Evolutionary conservation across 495 filamentous ascomycete species (phyloP).

Genomic region (Pyrenopolyporus hunteri): DNA sequence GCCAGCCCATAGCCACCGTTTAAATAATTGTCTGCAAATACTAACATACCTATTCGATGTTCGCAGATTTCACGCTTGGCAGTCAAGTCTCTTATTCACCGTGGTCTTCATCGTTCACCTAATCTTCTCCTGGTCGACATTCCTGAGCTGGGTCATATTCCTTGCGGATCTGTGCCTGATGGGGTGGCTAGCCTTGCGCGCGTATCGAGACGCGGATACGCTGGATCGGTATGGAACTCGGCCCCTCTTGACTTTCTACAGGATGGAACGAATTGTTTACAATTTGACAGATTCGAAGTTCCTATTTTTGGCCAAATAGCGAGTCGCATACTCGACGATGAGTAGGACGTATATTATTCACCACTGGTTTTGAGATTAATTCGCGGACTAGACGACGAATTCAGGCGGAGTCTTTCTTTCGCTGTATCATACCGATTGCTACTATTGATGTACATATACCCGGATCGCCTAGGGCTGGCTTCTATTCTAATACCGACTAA

Average conservation of each 20-base stretch:
- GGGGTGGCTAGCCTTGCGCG: conserved; percentile 74
- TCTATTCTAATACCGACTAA: conserved; percentile 21
- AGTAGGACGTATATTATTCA: conserved; percentile 54
- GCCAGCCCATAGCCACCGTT: background rate
- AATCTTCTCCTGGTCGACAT: conserved; percentile 79
- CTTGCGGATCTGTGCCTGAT: conserved; percentile 77
- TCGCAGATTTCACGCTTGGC: conserved; percentile 92
- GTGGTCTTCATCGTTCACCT: conserved; percentile 85
- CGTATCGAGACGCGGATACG: conserved; percentile 89
- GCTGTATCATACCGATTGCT: conserved; percentile 20
- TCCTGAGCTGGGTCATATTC: conserved; percentile 84
- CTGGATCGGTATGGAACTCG: conserved; percentile 69
- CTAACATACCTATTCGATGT: conserved; percentile 23
- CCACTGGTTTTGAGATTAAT: background rate
- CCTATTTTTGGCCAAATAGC: conserved; percentile 85
- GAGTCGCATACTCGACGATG: conserved; percentile 90
- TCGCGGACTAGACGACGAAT: background rate
- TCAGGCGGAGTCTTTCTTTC: background rate
- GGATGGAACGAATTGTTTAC: conserved; percentile 9
- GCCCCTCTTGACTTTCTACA: background rate
- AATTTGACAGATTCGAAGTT: conserved; percentile 69
- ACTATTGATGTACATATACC: conserved; percentile 27
- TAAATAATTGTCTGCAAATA: background rate
- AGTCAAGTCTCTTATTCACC: conserved; percentile 85
- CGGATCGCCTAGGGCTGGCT: conserved; percentile 11